phyloP scores from a whole-genome alignment of 2,329 filamentous ascomycete genomes.

The Allantophomopsis lycopodina region DNA sequence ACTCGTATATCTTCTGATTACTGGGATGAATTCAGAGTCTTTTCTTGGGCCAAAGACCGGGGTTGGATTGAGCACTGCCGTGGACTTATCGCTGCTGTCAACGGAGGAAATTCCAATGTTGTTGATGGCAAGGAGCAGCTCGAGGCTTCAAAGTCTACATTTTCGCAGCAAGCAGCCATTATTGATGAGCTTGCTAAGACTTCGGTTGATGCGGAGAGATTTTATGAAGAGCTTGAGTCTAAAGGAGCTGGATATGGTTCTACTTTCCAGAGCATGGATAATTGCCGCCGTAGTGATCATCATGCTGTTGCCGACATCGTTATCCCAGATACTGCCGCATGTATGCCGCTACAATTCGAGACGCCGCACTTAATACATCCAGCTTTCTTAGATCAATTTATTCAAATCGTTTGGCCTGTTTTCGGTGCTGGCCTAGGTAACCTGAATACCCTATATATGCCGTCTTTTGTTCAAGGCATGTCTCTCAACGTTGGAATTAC shows the following conservation, averaged over 20 bases:
- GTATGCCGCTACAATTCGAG: constrained; percentile 32
- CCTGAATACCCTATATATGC: constrained; percentile 26
- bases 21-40: constrained; percentile 43
- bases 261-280: constrained; percentile 34
- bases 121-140: constrained; percentile 10
- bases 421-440: constrained; percentile 19
- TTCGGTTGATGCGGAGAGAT: constrained; percentile 17
- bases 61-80: constrained; percentile 44
- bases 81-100: constrained; percentile 28
- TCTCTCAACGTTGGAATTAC: constrained; percentile 20
- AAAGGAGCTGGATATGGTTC: constrained; percentile 35
- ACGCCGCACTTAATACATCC: constrained; percentile 29
- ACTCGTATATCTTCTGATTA: constrained; percentile 25
- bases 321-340: constrained; percentile 26
- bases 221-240: constrained; percentile 31
- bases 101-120: constrained; percentile 21
- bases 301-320: constrained; percentile 21
- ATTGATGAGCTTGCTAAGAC: constrained; percentile 16
- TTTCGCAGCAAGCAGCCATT: constrained; percentile 17
- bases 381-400: constrained; percentile 28
- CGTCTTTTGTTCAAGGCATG: constrained; percentile 25
- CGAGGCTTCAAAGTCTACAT: constrained; percentile 13
- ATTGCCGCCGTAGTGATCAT: constrained; percentile 24
- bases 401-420: constrained; percentile 25
- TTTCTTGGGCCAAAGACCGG: constrained; percentile 33